Base-by-base conservation (phyloP, 1,284 basidiomycete genomes). In the Lentinus polychrous region DNA sequence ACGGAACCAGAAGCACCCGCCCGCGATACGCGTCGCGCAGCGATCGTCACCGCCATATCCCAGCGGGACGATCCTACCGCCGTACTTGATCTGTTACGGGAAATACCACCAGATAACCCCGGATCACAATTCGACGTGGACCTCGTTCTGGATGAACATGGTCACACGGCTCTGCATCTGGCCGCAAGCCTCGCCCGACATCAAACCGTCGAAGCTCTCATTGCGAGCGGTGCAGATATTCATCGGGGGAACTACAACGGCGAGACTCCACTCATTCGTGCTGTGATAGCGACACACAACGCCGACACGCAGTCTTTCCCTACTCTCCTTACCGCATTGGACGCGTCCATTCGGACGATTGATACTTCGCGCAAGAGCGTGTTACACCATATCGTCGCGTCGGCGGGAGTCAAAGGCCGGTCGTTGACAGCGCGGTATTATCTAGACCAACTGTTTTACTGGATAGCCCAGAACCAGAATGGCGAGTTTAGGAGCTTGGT, bases 151-250 rank as follows among this genome's bases (percentile, higher is more conserved):
- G 96, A 99, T 60, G 92, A 97, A 55, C 87, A 94, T 60, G 91
- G 93, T 0, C 95, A 99, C 66, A 94, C 93, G 0, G 86, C 95
- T 5, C 73, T 99, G 23, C 96, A 99, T 65, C 81, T 97, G 62
- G 94, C 96, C 1, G 85, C 92, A 5, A 91, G 93, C 33, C 75
- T 98, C 38, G 92, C 85, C 2, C 79, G 88, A 20, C 73, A 81
- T 48, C 68, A 73, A 14, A 80, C 79, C 20, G 78, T 90, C 12
- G 77, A 81, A 36, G 81, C 82, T 34, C 77, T 93, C 46, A 75
- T 89, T 52, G 70, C 69, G 8, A 72, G 76, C 34, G 91, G 91
- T 23, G 90, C 93, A 2, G 94, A 97, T 62, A 74, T 91, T 15
- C 79, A 91, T 57, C 79, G 91, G 22, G 94, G 94, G 2, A 99